Evolutionary conservation across 768 basidiomycete species (phyloP).

Genomic region (Mycena pura): DNA sequence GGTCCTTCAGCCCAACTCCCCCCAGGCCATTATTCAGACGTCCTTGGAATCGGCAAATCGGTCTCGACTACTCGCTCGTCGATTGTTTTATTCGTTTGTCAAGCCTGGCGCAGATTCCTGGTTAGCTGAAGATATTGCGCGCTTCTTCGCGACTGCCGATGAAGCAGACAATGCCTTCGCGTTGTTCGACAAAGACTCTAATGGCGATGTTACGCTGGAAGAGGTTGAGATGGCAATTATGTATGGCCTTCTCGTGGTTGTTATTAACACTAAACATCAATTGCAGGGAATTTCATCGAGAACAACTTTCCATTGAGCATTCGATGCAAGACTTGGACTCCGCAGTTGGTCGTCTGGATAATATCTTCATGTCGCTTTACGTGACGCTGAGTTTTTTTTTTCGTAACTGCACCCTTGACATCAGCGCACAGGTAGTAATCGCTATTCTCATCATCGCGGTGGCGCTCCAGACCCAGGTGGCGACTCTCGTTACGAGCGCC

Average conservation of each 20-base stretch:
- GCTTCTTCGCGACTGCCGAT: conserved; percentile 71
- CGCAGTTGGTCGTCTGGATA: conserved; percentile 85
- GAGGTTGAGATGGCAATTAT: conserved; percentile 80
- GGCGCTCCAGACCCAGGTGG: conserved; percentile 77
- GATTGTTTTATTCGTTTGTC: conserved; percentile 87
- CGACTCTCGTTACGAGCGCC: conserved; percentile 77
- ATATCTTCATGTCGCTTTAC: conserved; percentile 85
- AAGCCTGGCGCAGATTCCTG: conserved; percentile 65
- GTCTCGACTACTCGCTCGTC: conserved; percentile 79
- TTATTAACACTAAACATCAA: conserved; percentile 19
- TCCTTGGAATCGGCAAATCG: conserved; percentile 84
- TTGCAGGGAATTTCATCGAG: conserved; percentile 82
- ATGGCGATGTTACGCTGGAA: conserved; percentile 74
- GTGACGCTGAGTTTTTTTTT: conserved; percentile 12
- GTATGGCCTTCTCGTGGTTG: conserved; percentile 37
- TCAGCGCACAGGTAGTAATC: conserved; percentile 49
- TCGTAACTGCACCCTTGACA: neutral
- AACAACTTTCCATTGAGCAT: conserved; percentile 82
- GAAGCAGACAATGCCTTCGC: conserved; percentile 72
- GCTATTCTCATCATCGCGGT: conserved; percentile 83
- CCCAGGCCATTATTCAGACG: conserved; percentile 78
- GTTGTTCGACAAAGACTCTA: conserved; percentile 73
- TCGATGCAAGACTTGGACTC: conserved; percentile 91
- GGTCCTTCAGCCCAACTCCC: conserved; percentile 89
- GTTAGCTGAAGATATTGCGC: conserved; percentile 70